Percentiles rank a stretch among this genome's conserved stretches.
phyloP scores from a whole-genome alignment of 441 rosid species.

The Croton laevigatus region DNA sequence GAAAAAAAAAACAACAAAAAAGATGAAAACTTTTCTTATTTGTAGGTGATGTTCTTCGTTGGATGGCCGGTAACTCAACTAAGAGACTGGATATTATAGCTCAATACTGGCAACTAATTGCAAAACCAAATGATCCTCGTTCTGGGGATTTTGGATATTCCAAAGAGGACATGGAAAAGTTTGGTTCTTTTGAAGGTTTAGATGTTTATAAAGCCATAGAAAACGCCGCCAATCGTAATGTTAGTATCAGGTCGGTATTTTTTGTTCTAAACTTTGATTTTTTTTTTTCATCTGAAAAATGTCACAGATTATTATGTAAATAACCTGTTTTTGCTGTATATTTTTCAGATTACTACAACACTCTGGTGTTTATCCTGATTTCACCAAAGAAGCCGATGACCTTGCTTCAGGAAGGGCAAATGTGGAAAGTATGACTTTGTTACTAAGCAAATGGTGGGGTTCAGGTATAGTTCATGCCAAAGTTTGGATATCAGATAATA shows the following conservation, averaged over 20 bases:
- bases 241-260: conserved; percentile 43
- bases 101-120: conserved; percentile 81
- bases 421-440: conserved; percentile 59
- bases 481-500: conserved; percentile 79
- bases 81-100: conserved; percentile 69
- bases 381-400: conserved; percentile 57
- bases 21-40: not conserved
- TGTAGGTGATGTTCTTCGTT: conserved; percentile 69
- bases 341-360: conserved; percentile 66
- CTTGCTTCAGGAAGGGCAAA: conserved; percentile 74
- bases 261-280: too few relatives aligned
- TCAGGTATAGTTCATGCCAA: conserved; percentile 87
- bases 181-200: conserved; percentile 59
- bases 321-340: not conserved
- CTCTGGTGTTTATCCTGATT: conserved; percentile 77
- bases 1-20: not conserved
- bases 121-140: conserved; percentile 62
- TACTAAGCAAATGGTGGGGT: conserved; percentile 77
- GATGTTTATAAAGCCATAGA: conserved; percentile 59
- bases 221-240: conserved; percentile 63
- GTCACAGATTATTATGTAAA: not conserved
- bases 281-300: not conserved
- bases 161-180: conserved; percentile 39
- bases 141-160: conserved; percentile 90
- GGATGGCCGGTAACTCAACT: conserved; percentile 77